Evolutionary conservation across 2,329 filamentous ascomycete species (phyloP), one percentile per base, ranked within the genome.

Genomic region (Phialophora chinensis): DNA sequence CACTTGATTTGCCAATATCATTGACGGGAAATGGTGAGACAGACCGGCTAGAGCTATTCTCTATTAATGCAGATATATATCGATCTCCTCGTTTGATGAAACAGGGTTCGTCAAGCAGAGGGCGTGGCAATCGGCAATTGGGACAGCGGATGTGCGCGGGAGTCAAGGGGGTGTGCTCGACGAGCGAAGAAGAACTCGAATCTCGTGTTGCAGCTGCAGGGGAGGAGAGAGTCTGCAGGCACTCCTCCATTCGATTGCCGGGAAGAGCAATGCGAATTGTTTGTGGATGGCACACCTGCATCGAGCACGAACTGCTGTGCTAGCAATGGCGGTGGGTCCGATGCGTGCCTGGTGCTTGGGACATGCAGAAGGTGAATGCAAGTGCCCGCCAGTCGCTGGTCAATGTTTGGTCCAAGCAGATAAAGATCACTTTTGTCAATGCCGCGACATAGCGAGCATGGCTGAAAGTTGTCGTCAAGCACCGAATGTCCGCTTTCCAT

Each of bases 11-110:
- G 60, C 31, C 33, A 27, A 52, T 25, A 27, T 17, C 14, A 1
- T 12, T 17, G 3, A 23, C 14, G 49, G 25, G 12, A 33, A 33
- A 33, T n/a, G n/a, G 29, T 61, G 47, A 61, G 35, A 56, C 60
- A 63, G 14, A 63, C 38, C 52, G 55, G 60, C 56, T 50, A 57
- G 35, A 49, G 38, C 52, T 63, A 56, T 29, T 25, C 14, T 35
- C 11, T 44, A n/a, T n/a, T n/a, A 11, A n/a, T 17, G 57, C 20
- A 17, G 44, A 42, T 12, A 4, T 17, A 38, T 38, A 12, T 17
- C 11, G 14, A 12, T 14, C 12, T 17, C 11, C 11, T 38, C 11
- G 14, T 12, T 38, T 38, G 11, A 17, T 38, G 35, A 6, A 14
- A 17, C 35, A 3, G 14, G 11, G 35, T 17, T 3, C 11, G 35